Evolutionary conservation across 164 flowering plant species (phyloP).

Genomic region (Cinnamomum chago): DNA sequence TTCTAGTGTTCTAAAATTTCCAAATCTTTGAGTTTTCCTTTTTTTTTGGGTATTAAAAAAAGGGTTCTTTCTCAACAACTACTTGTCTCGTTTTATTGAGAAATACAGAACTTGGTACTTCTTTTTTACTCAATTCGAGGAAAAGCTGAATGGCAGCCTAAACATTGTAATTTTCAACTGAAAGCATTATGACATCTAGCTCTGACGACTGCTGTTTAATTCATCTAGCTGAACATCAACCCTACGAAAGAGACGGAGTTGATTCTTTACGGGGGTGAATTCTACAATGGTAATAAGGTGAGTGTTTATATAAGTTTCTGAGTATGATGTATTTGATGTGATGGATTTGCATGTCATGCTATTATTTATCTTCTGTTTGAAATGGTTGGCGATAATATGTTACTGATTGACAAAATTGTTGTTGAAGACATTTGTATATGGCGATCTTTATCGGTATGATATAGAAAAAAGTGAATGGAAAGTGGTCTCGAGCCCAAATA

Average conservation of each 20-base stretch:
- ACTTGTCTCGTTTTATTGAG: no score
- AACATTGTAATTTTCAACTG: background rate
- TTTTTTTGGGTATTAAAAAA: no score
- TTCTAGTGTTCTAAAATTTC: no score
- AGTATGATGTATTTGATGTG: background rate
- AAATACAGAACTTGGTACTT: no score
- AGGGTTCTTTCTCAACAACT: no score
- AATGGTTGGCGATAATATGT: background rate
- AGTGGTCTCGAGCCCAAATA: slow-evolving; percentile 88
- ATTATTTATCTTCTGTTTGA: background rate
- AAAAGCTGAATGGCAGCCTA: background rate
- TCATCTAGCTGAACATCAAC: slow-evolving; percentile 64
- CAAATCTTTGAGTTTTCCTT: no score
- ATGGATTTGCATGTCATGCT: background rate
- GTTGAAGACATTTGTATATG: slow-evolving; percentile 88
- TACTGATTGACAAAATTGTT: slow-evolving; percentile 3
- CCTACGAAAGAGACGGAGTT: slow-evolving; percentile 89
- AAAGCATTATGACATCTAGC: background rate
- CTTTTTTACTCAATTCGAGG: no score
- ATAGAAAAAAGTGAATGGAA: slow-evolving; percentile 94
- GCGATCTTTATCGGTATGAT: slow-evolving; percentile 84
- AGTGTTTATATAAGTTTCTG: slow-evolving; percentile 5
- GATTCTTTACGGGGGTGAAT: slow-evolving; percentile 94
- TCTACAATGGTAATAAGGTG: slow-evolving; percentile 95
- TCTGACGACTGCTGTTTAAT: background rate